A percentile compares a stretch with the other conserved stretches of the same genome.
phyloP scores from a whole-genome alignment of 1,284 basidiomycete genomes.

The Cryptococcus jaspeensis region DNA sequence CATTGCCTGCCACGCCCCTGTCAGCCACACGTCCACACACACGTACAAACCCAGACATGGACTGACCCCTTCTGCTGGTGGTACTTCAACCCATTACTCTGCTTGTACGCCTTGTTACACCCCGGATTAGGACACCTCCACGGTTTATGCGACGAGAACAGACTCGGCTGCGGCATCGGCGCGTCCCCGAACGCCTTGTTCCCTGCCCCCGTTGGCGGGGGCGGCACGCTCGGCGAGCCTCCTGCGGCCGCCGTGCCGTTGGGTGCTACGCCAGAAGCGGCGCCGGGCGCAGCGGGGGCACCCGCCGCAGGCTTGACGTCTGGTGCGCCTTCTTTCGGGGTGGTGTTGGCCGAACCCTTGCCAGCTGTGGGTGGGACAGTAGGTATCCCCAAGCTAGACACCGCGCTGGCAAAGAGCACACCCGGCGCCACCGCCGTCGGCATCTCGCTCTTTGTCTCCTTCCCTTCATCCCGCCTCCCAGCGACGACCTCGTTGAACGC shows the following conservation, averaged over 20 bases:
- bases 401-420: conserved; percentile 40
- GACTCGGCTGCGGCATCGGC: conserved; percentile 42
- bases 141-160: conserved; percentile 67
- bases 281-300: conserved; percentile 3
- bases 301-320: neutral
- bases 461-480: conserved; percentile 24
- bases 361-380: conserved; percentile 33
- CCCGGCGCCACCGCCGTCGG: conserved; percentile 46
- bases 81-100: conserved; percentile 94
- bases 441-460: conserved; percentile 1
- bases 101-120: conserved; percentile 98
- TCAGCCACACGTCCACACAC: neutral
- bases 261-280: conserved; percentile 1
- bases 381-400: conserved; percentile 39
- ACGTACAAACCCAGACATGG: too few species aligned
- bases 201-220: conserved; percentile 9
- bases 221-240: conserved; percentile 12
- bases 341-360: conserved; percentile 1
- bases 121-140: conserved; percentile 96
- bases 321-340: conserved; percentile 3
- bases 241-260: too few species aligned
- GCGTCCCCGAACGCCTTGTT: conserved; percentile 27
- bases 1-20: conserved; percentile 66
- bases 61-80: conserved; percentile 67
- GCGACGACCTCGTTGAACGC: conserved; percentile 50